Base-by-base conservation (phyloP, 2,329 filamentous ascomycete species). In the Diaporthe citrichinensis region DNA sequence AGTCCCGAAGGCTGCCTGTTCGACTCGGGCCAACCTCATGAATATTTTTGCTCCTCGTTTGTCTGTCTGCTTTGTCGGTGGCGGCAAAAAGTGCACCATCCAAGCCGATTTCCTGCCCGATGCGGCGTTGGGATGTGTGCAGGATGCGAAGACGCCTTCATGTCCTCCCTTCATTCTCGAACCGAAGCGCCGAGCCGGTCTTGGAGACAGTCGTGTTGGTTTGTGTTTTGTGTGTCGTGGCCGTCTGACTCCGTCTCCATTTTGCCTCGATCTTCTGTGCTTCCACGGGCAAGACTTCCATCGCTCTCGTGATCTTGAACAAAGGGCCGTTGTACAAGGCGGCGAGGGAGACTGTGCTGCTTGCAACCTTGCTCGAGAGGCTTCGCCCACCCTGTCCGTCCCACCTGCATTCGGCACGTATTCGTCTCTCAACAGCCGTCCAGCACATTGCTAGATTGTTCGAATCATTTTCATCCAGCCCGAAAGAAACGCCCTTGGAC, bases 1-100 rank as follows among this genome's bases (percentile, higher is more conserved):
- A 53, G 57, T 72, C 44, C 34, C 71, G 41, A 72, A 72, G 57
- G 41, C 7, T 62, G 36, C 31, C 44, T 34, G 71, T 62, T 65
- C 46, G 25, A 55, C n/a, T 72, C 41, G 49, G 57, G 57, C 49
- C 44, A 62, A 39, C 58, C 71, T 65, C 71, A 55, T 23, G 15
- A 14, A 44, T 44, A 31, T 44, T 73, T 72, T 65, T 25, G 20
- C 46, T 55, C 59, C 7, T 53, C 15, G 23, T 23, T 14, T n/a
- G 8, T 25, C 44, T 12, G 25, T 34, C 34, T 53, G 23, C 34
- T 51, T 55, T 41, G 46, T 28, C n/a, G 31, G 34, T 28, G 55
- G 31, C 39, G 28, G n/a, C 31, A 44, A 25, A 14, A 12, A 58
- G n/a, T 5, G 23, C 23, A 10, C 3, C 5, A 28, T 10, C 12